phyloP scores from a whole-genome alignment of 2,329 filamentous ascomycete species.

The Curvularia sp. region DNA sequence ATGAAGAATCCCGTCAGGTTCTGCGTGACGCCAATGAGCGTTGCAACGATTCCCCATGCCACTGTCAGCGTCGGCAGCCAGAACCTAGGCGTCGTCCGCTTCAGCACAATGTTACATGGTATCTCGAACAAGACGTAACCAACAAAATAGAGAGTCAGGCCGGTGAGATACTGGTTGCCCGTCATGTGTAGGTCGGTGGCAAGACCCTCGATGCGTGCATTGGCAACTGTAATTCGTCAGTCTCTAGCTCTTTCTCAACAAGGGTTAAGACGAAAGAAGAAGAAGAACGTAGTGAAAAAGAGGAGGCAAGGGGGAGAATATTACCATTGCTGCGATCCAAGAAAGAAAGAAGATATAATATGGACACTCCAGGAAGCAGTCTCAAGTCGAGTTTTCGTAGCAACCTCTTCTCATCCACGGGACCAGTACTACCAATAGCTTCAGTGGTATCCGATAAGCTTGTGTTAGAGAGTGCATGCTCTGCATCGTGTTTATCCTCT shows the following conservation, averaged over 20 bases:
- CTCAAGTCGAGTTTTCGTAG: conserved; percentile 62
- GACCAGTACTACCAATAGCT: conserved; percentile 11
- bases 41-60: conserved; percentile 59
- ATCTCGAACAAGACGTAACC: conserved; percentile 61
- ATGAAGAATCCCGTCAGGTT: conserved; percentile 57
- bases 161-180: conserved; percentile 66
- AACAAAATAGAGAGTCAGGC: conserved; percentile 71
- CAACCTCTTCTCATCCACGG: conserved; percentile 64
- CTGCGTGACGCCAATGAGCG: conserved; percentile 59
- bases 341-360: conserved; percentile 52
- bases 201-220: conserved; percentile 55
- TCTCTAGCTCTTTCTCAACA: neutral
- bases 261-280: neutral
- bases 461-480: conserved; percentile 25
- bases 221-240: conserved; percentile 47
- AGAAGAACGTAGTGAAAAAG: neutral
- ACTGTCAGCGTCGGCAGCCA: conserved; percentile 59
- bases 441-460: conserved; percentile 42
- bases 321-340: conserved; percentile 51
- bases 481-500: conserved; percentile 28
- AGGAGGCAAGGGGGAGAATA: neutral
- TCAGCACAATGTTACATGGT: conserved; percentile 67
- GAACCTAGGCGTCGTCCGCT: conserved; percentile 63
- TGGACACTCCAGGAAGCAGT: conserved; percentile 53
- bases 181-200: conserved; percentile 45